Conservation (phyloP, 164 flowering plant genomes). For the Akebia trifoliata region DNA sequence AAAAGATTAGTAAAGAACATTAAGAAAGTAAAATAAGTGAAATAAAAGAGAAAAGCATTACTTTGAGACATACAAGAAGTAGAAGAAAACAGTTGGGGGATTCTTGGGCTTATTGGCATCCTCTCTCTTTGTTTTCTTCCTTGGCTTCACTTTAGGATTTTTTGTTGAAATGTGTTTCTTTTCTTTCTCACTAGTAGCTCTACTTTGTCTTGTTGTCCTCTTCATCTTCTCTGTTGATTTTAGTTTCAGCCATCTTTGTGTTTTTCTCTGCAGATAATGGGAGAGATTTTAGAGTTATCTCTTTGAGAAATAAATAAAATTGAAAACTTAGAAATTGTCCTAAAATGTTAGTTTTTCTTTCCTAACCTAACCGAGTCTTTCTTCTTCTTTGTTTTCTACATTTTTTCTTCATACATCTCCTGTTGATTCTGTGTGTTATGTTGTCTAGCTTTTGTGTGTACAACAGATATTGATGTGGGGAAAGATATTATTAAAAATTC, state of each 20-base stretch:
- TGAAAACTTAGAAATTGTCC: no score
- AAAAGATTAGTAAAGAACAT: neutral
- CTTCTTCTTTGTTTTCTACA: no score
- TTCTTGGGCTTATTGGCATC: constrained; percentile 77
- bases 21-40: neutral
- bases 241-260: neutral
- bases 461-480: no score
- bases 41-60: neutral
- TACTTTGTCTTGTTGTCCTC: constrained; percentile 18
- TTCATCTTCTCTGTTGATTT: constrained; percentile 24
- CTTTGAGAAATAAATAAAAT: no score
- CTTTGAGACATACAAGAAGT: constrained; percentile 51
- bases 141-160: constrained; percentile 30
- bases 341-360: no score
- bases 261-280: no score
- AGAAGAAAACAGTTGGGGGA: constrained; percentile 93
- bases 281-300: no score
- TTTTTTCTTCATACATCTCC: no score
- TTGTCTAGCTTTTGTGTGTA: no score
- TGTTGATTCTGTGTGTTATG: no score
- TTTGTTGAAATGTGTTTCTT: constrained; percentile 17
- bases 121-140: constrained; percentile 31
- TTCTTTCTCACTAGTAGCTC: constrained; percentile 8
- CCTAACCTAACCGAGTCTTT: no score
- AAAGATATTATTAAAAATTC: no score